Evolutionary conservation across 768 basidiomycete species (phyloP).

Genomic region (Mycena galericulata): DNA sequence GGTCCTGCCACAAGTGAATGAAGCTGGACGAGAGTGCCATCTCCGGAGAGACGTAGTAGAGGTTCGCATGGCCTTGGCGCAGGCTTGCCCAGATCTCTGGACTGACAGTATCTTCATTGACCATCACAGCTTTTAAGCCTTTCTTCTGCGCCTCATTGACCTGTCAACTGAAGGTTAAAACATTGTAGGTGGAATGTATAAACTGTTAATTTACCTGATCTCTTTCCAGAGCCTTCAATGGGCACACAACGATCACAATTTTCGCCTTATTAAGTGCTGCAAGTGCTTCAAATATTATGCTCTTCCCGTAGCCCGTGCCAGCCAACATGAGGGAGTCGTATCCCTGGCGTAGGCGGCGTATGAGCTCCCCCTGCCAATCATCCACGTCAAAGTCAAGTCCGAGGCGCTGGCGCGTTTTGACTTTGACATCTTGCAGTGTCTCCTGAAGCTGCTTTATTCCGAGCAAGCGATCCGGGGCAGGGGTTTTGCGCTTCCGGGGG

Average conservation of each 20-base stretch:
- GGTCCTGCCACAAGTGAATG: neutral
- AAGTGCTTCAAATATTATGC: conserved; percentile 24
- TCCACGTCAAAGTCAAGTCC: conserved; percentile 7
- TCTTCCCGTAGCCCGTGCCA: conserved; percentile 33
- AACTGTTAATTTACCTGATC: conserved; percentile 30
- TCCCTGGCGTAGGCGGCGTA: no score
- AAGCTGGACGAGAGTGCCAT: conserved; percentile 1
- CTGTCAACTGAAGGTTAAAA: neutral
- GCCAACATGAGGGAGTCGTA: no score
- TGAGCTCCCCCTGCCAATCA: no score
- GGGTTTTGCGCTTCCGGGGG: conserved; percentile 17
- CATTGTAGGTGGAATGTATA: neutral
- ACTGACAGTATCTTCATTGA: conserved; percentile 30
- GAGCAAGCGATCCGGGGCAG: conserved; percentile 3
- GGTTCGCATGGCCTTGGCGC: neutral
- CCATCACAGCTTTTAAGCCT: conserved; percentile 20
- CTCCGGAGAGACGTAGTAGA: conserved; percentile 2
- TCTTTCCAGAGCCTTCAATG: conserved; percentile 34
- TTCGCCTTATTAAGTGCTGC: conserved; percentile 21
- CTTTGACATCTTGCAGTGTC: conserved; percentile 3
- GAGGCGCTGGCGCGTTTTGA: neutral
- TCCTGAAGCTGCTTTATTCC: conserved; percentile 5
- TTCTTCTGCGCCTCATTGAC: conserved; percentile 23
- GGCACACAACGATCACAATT: conserved; percentile 29
- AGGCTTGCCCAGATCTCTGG: neutral